phyloP scores from a whole-genome alignment of 1,284 basidiomycete genomes.

The Kwoniella shivajii region DNA sequence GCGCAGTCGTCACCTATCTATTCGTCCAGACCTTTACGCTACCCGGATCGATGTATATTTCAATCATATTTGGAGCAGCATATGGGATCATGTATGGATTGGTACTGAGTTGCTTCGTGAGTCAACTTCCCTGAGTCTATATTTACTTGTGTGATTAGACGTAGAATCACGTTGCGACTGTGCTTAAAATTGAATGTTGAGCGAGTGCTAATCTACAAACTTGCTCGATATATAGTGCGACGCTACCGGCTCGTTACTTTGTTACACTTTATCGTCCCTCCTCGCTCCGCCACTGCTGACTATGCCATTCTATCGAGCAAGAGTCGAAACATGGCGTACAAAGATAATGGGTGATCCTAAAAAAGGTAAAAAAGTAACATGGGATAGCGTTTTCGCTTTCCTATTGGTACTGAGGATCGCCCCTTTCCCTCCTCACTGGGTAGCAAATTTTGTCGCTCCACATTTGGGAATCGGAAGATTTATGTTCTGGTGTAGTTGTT shows the following conservation, averaged over 20 bases:
- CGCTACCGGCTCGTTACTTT: conserved; percentile 85
- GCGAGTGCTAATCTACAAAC: not conserved
- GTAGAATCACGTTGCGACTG: too few relatives aligned
- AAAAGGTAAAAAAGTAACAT: conserved; percentile 47
- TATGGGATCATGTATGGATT: conserved; percentile 91
- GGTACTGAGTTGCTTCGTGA: conserved; percentile 77
- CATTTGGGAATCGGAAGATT: conserved; percentile 85
- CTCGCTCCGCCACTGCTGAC: conserved; percentile 86
- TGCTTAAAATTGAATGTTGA: too few relatives aligned
- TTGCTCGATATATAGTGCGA: conserved; percentile 62
- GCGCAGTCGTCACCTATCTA: conserved; percentile 83
- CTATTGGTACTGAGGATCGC: conserved; percentile 87
- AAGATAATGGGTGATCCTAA: conserved; percentile 54
- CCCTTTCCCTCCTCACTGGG: conserved; percentile 90
- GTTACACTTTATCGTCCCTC: conserved; percentile 87
- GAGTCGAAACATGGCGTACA: conserved; percentile 51
- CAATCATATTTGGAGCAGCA: conserved; percentile 92
- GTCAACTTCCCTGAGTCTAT: conserved; percentile 22
- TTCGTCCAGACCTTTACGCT: conserved; percentile 97
- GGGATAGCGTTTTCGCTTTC: conserved; percentile 62
- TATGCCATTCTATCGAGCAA: conserved; percentile 70
- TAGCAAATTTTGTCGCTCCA: conserved; percentile 89
- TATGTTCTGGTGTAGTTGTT: conserved; percentile 88
- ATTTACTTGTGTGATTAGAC: not conserved
- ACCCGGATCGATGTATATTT: conserved; percentile 97